These are phyloP conservation scores for Picea mariana DNA, from an alignment of 83 land plant species.

Conservation along the genomic window DNA sequence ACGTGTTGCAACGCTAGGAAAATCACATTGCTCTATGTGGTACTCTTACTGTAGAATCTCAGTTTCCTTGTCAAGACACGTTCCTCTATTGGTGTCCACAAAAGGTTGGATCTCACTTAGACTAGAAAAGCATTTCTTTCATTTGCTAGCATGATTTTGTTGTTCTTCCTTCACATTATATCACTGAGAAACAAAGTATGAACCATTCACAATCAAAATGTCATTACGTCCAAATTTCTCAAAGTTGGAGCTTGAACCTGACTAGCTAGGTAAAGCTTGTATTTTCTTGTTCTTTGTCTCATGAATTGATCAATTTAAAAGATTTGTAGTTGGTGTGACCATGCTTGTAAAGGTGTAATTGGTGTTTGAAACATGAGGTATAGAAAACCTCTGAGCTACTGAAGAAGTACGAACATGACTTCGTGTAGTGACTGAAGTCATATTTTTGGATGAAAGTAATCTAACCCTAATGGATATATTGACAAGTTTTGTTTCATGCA, in stretches of 20 bases:
- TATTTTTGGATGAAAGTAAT: too few species aligned
- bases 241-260: too few species aligned
- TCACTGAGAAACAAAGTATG: not conserved
- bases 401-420: too few species aligned
- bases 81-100: conserved; percentile 27
- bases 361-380: too few species aligned
- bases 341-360: too few species aligned
- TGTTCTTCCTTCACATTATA: conserved; percentile 45
- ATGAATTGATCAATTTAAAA: too few species aligned
- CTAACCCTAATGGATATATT: too few species aligned
- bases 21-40: conserved; percentile 18
- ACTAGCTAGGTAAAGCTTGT: fast-evolving
- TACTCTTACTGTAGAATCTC: conserved; percentile 18
- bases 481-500: too few species aligned
- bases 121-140: conserved; percentile 45
- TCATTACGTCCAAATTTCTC: too few species aligned
- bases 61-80: conserved; percentile 34
- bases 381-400: too few species aligned
- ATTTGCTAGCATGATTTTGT: conserved; percentile 30
- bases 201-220: not conserved
- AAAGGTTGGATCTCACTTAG: conserved; percentile 43
- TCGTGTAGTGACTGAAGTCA: too few species aligned
- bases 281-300: too few species aligned
- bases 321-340: fast-evolving
- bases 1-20: conserved; percentile 47